Base-by-base conservation (phyloP, 2,329 filamentous ascomycete species). In the Knufia fluminis region DNA sequence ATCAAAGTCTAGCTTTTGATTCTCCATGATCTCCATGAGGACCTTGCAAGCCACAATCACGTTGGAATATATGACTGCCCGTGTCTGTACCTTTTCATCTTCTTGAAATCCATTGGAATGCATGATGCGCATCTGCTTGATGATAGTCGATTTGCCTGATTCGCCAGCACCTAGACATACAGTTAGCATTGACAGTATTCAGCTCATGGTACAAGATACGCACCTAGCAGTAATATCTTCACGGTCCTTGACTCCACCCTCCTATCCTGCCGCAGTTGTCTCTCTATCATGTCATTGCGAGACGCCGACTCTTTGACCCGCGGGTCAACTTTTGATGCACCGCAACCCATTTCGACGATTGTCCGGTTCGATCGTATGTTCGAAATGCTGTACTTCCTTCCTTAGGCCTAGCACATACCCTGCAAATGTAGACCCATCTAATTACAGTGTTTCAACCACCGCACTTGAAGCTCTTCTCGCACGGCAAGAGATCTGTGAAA, bases 111-210 rank as follows among this genome's bases (percentile, higher is more conserved):
- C 91, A 67, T 89, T 83, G 12, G 88, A 82, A 67, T 97, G 92
- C 60, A 98, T 96, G 68, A 98, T 82, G 67, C 91, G 91, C 92
- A 98, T 97, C 75, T 97, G 91, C 73, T 97, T 97, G 57, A 97
- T 79, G 52, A 97, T 90, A 1, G 91, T 97, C 7, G 91, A 96
- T 71, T 97, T 97, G 57, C 91, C 87, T 52, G 85, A 92, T 71
- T 97, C 91, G 64, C 91, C 91, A 61, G 91, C 91, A 67, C 91
- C 90, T 96, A 56, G 33, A 24, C 19, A 16, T 38, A 7, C 35
- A 4, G 33, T 36, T 46, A 10, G 12, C 48, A 12, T 1, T 9
- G 48, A 51, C 44, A 50, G 33, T 20, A 2, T 16, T 14, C 9
- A 38, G 41, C 26, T 44, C 24, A 16, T 45, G 17, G 35, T 42